These are phyloP conservation scores for Ophioceras dolichostomum DNA, from an alignment of 2,329 filamentous ascomycete species.

Conservation along the genomic window DNA sequence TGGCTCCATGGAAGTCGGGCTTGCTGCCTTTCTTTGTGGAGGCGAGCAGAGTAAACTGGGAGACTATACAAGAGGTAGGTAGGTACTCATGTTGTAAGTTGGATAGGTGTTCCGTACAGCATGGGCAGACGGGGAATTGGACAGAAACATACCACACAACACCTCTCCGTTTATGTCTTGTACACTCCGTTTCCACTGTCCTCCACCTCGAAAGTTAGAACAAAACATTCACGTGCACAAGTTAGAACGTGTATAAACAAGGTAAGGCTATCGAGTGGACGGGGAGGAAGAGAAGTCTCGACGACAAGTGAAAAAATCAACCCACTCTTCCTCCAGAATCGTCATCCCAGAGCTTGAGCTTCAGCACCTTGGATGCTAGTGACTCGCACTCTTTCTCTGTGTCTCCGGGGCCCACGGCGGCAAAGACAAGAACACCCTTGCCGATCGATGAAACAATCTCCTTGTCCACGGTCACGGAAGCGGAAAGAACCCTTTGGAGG, in stretches of 20 bases:
- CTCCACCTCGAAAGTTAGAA: no score
- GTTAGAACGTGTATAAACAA: no score
- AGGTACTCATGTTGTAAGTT: no score
- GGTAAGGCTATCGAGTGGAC: no score
- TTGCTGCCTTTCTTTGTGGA: conserved; percentile 93
- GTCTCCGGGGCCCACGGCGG: conserved; percentile 81
- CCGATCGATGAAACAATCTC: conserved; percentile 84
- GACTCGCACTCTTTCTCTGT: conserved; percentile 78
- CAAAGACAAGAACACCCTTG: conserved; percentile 80
- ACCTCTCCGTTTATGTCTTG: conserved; percentile 83
- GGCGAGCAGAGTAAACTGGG: conserved; percentile 89
- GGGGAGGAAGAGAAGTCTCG: no score
- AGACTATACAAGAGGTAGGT: conserved; percentile 44
- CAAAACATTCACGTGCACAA: no score
- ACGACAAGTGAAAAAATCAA: no score
- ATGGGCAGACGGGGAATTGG: not conserved
- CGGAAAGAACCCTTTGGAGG: conserved; percentile 85
- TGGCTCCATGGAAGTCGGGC: conserved; percentile 86
- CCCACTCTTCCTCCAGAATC: conserved; percentile 54
- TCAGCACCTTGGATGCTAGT: conserved; percentile 75
- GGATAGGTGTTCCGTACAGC: no score
- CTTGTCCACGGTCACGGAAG: conserved; percentile 89
- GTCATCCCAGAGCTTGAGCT: conserved; percentile 86
- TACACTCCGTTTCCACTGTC: conserved; percentile 81
- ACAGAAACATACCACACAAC: conserved; percentile 61